Evolutionary conservation across 1,284 basidiomycete species (phyloP), one percentile per base, ranked within the genome.

Genomic region (Vanrija pseudolonga): DNA sequence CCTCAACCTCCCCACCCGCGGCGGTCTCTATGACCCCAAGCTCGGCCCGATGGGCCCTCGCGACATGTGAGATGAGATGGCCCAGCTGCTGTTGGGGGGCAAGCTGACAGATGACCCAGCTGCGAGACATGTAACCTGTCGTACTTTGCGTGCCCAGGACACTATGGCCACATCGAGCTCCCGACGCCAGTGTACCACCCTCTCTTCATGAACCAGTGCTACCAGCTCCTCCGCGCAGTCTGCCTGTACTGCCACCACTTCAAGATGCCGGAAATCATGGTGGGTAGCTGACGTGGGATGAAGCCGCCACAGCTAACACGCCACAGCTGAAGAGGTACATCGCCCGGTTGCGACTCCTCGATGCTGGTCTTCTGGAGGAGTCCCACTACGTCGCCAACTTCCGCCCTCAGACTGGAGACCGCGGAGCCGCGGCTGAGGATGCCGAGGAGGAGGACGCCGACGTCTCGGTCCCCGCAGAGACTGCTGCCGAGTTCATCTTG

Each of bases 241-340:
- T 99, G 96, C 79, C 79, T 96, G 70, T 98, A 90, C 78, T 99
- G 96, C 77, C 95, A 98, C 76, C 84, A 82, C 65, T 97, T 98
- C 79, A 92, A 95, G 77, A 78, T 88, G 66, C 82, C 82, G 59
- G 82, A 86, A 66, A 80, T 85, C n/a, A 79, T 83, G 76, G 92
- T 94, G 71, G 66, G 88, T 79, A 9, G 1, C 18, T 18, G 17
- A 1, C 12, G 12, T 4, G 12, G 4, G 8, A 26, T 4, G 12
- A n/a, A 15, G 32, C 11, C 4, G 4, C 26, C 37, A 12, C n/a
- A 1, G 18, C 37, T 45, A 23, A 42, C 38, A 15, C 28, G 23
- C 53, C 20, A n/a, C 68, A 94, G 89, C 74, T 90, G 44, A 83
- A 83, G 66, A 90, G 88, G 78, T 95, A 88, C 71, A 79, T 85